Evolutionary conservation across 768 basidiomycete species (phyloP), one percentile per base, ranked within the genome.

Genomic region (Amanita fuliginea): DNA sequence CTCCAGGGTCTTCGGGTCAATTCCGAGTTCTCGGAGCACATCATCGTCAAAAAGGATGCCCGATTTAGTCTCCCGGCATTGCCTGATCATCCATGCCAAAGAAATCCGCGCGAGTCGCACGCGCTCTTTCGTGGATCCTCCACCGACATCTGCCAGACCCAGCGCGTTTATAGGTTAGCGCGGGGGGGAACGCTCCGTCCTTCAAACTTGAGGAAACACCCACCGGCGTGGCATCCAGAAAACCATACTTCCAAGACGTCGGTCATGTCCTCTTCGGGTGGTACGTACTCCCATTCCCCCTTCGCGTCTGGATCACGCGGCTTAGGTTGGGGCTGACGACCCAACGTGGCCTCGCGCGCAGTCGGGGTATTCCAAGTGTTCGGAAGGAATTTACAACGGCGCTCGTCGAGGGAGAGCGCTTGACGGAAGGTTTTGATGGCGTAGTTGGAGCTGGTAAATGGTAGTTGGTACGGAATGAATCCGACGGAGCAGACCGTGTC

Each of bases 31-130:
- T 13, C 13, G 24, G 6, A 21, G 7, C 40, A 21, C 18, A 9
- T 22, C 40, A 13, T 13, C 22, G 11, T 83, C 62, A 62, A 84
- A 85, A 56, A 81, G 66, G 40, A 85, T 81, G 0, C 81, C 82
- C 0, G 78, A 70, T 0, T 78, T 64, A 4, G 74, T 60, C 49
- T 70, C 70, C 70, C 84, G 80, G 55, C 75, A 78, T 56, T 86
- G 77, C 32, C 82, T 76, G 28, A 87, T 64, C 82, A 87, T 84
- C 85, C 85, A 82, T 1, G 72, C 70, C 1, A 82, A 68, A 3
- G 79, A 59, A 39, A 80, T 76, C 30, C 14, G 68, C 71, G 24
- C 64, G 66, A 56, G 1, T 0, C 77, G 77, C 16, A 79, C 80
- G 11, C 80, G 79, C 14, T 80, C 33, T 6, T 35, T 34, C 4